Base-by-base conservation (phyloP, 2,329 filamentous ascomycete genomes). In the Purpureocillium lavendulum region DNA sequence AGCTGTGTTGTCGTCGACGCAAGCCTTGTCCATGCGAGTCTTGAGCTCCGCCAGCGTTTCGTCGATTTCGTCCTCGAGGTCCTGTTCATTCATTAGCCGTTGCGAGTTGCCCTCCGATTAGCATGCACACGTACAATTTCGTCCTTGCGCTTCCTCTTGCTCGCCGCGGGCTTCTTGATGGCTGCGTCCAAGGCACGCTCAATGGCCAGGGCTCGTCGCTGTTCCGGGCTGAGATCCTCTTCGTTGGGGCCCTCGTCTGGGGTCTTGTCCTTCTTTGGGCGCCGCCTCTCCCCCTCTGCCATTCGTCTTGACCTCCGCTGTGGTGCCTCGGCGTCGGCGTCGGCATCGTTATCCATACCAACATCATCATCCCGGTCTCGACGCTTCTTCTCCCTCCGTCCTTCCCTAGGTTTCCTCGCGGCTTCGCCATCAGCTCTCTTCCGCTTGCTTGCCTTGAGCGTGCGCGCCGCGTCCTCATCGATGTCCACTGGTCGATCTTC, bases 31-130 rank as follows among this genome's bases (percentile, higher is more conserved):
- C 89, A 98, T 98, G 41, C 81, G 80, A 39, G 85, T 74, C 55
- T 92, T 92, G 59, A 98, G 82, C 36, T 83, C 74, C 41, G 87
- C 87, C 47, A 98, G 88, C 55, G 94, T 83, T 33, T 88, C 84
- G 58, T 97, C 92, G 49, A 90, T 85, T 64, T 85, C 82, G 53
- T 87, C 82, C 59, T 96, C 89, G 35, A 97, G 73, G 49, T 97
- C 90, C 84, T 90, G 51, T 13, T 7, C 18, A n/a, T 16, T 11
- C 13, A n/a, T 21, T 7, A 21, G 16, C 7, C 31, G 17, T 2
- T 5, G 12, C 6, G 1, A 5, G 7, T 31, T n/a, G 13, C 14
- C 21, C 10, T 26, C 21, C n/a, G n/a, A n/a, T 26, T 10, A 5
- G 10, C 21, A 26, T 6, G 2, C 10, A 21, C 31, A 70, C 81